A percentile compares a stretch with the other conserved stretches of the same genome.
Evolutionary conservation across 108 stramenopile genomes (phyloP).

Genomic region (Hondaea fermentalgiana): DNA sequence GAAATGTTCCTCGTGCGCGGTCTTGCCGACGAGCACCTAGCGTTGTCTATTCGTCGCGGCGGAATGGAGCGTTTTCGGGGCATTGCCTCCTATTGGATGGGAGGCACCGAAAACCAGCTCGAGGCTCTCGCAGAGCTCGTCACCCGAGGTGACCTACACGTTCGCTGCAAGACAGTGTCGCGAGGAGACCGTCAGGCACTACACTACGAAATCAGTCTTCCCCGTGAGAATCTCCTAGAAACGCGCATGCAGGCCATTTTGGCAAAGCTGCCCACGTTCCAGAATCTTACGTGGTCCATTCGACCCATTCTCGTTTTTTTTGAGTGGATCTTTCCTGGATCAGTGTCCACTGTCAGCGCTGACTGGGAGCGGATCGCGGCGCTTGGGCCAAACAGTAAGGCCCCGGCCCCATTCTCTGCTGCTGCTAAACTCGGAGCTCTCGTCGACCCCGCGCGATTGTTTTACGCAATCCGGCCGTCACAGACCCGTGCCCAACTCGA

Average conservation of each 20-base stretch:
- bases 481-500: background rate
- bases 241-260: background rate
- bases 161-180: background rate
- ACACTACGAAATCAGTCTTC: background rate
- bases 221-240: background rate
- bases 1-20: background rate
- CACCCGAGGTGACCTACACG: background rate
- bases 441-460: background rate
- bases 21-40: background rate
- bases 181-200: background rate
- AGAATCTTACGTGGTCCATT: background rate
- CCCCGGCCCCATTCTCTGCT: background rate
- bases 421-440: background rate
- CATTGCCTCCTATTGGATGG: background rate
- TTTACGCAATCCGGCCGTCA: background rate
- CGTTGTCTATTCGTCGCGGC: background rate
- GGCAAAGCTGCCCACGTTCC: background rate
- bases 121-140: background rate
- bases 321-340: slow-evolving; percentile 1
- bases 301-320: background rate
- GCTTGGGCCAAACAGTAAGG: too few relatives aligned
- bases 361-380: too few relatives aligned
- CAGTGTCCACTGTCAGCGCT: background rate
- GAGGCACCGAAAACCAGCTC: background rate
- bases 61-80: background rate